These are phyloP conservation scores for Anaeramoeba ignava DNA, from an alignment of 78 protist genomes.

Conservation along the genomic window DNA sequence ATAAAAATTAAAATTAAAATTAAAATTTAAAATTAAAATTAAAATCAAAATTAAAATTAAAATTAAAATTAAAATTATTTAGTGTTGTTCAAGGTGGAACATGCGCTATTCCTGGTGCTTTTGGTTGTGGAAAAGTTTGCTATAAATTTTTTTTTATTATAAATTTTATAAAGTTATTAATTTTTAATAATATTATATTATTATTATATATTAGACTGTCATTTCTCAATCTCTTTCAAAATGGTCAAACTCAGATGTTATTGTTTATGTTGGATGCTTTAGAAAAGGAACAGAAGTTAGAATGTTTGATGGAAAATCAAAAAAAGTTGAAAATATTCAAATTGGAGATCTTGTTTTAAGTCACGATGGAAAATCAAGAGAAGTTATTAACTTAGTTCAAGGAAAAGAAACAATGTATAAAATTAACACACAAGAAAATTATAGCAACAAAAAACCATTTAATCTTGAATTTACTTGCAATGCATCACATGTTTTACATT, in stretches of 20 bases:
- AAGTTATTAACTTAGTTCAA: not conserved
- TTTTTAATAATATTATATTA: too few relatives aligned
- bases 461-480: not conserved
- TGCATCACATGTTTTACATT: not conserved
- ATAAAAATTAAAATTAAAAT: too few relatives aligned
- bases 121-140: slow-evolving; percentile 97
- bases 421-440: too few relatives aligned
- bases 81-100: slow-evolving; percentile 99
- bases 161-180: too few relatives aligned
- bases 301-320: not conserved
- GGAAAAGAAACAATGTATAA: too few relatives aligned
- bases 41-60: too few relatives aligned
- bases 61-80: too few relatives aligned
- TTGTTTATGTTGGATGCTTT: slow-evolving; percentile 98
- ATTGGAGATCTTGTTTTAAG: not conserved
- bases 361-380: not conserved
- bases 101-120: slow-evolving; percentile 99
- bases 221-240: slow-evolving; percentile 98
- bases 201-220: too few relatives aligned
- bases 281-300: too few relatives aligned
- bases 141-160: too few relatives aligned
- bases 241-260: slow-evolving; percentile 97
- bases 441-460: not conserved
- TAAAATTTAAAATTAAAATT: too few relatives aligned
- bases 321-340: not conserved